Evolutionary conservation across 2,329 filamentous ascomycete species (phyloP).

Genomic region (Chrysoporthe puriensis): DNA sequence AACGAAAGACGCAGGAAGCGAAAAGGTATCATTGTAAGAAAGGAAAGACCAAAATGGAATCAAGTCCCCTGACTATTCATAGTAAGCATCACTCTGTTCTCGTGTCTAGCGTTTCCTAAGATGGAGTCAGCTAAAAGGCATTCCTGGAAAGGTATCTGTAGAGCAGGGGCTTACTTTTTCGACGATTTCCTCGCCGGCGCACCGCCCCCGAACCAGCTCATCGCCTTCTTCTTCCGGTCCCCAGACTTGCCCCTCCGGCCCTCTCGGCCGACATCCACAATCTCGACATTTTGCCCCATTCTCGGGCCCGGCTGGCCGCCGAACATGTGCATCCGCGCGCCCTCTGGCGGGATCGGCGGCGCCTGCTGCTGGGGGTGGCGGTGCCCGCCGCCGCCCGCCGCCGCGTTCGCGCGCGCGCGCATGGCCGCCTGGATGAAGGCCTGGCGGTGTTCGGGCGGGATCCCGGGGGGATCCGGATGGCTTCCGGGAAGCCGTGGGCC

Average conservation of each 20-base stretch:
- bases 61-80: neutral
- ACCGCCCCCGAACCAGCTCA: conserved; percentile 28
- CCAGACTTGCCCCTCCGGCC: conserved; percentile 36
- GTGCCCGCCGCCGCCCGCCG: conserved; percentile 2
- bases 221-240: conserved; percentile 14
- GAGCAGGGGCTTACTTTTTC: conserved; percentile 37
- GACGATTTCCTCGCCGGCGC: conserved; percentile 34
- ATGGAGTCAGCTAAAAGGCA: neutral
- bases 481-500: neutral
- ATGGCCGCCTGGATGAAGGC: neutral
- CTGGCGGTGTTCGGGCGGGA: conserved; percentile 16
- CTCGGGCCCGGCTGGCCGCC: neutral
- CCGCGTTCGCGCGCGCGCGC: conserved; percentile 11
- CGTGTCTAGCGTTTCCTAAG: neutral
- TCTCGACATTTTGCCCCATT: conserved; percentile 19
- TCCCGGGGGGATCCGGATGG: conserved; percentile 11
- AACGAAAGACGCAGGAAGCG: neutral
- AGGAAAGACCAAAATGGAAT: neutral
- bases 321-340: neutral
- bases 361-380: neutral
- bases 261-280: conserved; percentile 36
- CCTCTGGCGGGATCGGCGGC: neutral
- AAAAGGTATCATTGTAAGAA: conserved; percentile 21
- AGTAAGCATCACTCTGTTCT: neutral
- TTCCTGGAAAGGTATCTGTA: neutral